Evolutionary conservation across 331 rosid genomes (phyloP).

Genomic region (Malus hybrid): DNA sequence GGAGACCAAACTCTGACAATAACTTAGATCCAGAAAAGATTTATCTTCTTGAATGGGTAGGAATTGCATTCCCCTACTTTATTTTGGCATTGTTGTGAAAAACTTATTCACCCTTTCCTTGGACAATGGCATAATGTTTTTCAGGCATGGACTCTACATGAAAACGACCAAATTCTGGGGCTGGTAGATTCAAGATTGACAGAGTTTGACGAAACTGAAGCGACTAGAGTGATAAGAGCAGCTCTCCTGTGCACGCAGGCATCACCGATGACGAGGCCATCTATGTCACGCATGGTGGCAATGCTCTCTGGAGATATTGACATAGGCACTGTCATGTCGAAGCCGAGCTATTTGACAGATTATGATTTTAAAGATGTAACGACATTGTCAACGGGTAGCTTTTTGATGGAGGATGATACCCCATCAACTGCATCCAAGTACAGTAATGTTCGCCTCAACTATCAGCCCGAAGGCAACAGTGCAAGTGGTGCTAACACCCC

Average conservation of each 20-base stretch:
- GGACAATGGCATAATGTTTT: background rate
- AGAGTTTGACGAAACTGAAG: slow-evolving; percentile 12
- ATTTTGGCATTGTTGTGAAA: too few species aligned
- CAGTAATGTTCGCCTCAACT: background rate
- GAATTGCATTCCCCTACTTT: too few species aligned
- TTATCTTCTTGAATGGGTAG: too few species aligned
- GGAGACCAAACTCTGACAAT: slow-evolving; percentile 9
- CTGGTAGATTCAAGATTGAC: slow-evolving; percentile 13
- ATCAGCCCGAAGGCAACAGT: background rate
- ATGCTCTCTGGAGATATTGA: slow-evolving; percentile 20
- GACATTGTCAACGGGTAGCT: background rate
- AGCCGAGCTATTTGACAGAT: slow-evolving; percentile 28
- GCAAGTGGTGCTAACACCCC: background rate
- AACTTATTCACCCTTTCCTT: too few species aligned
- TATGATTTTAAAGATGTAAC: slow-evolving; percentile 15
- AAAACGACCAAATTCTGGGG: slow-evolving; percentile 1
- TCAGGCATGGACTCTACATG: slow-evolving; percentile 24
- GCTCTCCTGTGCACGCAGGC: slow-evolving; percentile 28
- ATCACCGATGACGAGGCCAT: slow-evolving; percentile 18
- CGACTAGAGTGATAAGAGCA: slow-evolving; percentile 4
- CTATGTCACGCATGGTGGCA: slow-evolving; percentile 24
- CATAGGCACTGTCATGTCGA: slow-evolving; percentile 2
- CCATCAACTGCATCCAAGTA: background rate
- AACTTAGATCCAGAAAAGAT: background rate
- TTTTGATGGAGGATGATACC: slow-evolving; percentile 1